phyloP scores from a whole-genome alignment of 441 rosid species.

The Euphorbia corollata region DNA sequence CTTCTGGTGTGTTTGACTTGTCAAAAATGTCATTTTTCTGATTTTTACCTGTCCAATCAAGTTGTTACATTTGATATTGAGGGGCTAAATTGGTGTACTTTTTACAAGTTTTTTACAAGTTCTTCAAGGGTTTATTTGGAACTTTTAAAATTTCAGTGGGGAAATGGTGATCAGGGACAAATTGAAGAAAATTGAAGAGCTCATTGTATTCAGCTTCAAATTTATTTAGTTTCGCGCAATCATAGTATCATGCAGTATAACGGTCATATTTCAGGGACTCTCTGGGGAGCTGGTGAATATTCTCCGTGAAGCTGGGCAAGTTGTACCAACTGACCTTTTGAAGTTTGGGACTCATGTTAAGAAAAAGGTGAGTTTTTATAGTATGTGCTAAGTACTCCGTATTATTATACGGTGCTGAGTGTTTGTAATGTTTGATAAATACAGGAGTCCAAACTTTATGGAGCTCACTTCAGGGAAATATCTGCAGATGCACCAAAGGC shows the following conservation, averaged over 20 bases:
- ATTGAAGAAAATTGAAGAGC: too few species aligned
- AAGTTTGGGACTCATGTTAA: constrained; percentile 96
- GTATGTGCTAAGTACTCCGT: background rate
- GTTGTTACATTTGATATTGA: too few species aligned
- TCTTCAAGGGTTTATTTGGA: too few species aligned
- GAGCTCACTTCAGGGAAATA: constrained; percentile 87
- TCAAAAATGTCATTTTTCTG: too few species aligned
- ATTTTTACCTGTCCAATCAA: too few species aligned
- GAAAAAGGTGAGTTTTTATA: constrained; percentile 57
- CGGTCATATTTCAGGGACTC: constrained; percentile 46
- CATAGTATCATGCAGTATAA: background rate
- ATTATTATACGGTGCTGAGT: background rate
- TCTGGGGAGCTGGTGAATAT: constrained; percentile 94
- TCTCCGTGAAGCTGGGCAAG: constrained; percentile 82
- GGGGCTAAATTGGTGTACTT: too few species aligned
- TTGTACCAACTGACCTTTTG: constrained; percentile 70
- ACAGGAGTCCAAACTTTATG: constrained; percentile 89
- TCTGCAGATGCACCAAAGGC: constrained; percentile 88
- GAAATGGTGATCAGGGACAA: too few species aligned
- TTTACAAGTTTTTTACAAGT: too few species aligned
- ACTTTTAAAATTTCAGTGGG: too few species aligned
- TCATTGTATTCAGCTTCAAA: background rate
- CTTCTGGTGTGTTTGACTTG: too few species aligned
- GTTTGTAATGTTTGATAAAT: background rate
- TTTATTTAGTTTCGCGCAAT: background rate